Conservation (phyloP, 768 basidiomycete genomes). For the Phallus indusiatus region DNA sequence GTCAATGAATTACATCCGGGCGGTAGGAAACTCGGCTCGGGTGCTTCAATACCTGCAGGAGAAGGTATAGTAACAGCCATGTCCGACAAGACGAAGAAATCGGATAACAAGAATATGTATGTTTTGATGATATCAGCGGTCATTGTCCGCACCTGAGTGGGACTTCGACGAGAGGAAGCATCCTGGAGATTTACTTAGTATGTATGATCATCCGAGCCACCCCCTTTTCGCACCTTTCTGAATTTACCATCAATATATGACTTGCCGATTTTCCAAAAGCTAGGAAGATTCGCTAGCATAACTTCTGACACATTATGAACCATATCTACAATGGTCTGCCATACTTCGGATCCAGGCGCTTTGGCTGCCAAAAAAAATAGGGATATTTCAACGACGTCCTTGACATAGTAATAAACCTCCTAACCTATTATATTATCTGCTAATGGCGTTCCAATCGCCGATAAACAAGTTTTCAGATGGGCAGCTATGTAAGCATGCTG, state of each 20-base stretch:
- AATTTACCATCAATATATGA: conserved; percentile 91
- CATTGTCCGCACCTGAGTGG: conserved; percentile 79
- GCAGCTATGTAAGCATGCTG: conserved; percentile 36
- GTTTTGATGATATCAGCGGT: conserved; percentile 78
- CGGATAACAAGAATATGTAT: conserved; percentile 75
- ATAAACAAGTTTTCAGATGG: conserved; percentile 53
- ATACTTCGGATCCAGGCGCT: conserved; percentile 64
- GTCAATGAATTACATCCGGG: conserved; percentile 72
- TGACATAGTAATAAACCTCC: conserved; percentile 12
- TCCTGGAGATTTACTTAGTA: conserved; percentile 21
- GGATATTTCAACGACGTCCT: neutral
- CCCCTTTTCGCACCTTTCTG: conserved; percentile 51
- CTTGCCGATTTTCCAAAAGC: conserved; percentile 89
- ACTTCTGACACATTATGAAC: conserved; percentile 84
- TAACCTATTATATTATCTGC: conserved; percentile 53
- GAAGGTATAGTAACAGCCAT: conserved; percentile 48
- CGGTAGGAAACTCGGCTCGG: conserved; percentile 52
- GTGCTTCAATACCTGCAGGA: conserved; percentile 23
- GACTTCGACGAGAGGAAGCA: conserved; percentile 57
- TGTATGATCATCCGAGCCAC: conserved; percentile 11
- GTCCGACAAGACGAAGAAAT: conserved; percentile 80
- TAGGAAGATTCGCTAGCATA: conserved; percentile 75
- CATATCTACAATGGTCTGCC: conserved; percentile 71
- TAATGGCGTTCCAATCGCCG: conserved; percentile 54
- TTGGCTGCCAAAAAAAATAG: conserved; percentile 37